Base-by-base conservation (phyloP, 2,329 filamentous ascomycete genomes). In the Zymoseptoria crescenta region DNA sequence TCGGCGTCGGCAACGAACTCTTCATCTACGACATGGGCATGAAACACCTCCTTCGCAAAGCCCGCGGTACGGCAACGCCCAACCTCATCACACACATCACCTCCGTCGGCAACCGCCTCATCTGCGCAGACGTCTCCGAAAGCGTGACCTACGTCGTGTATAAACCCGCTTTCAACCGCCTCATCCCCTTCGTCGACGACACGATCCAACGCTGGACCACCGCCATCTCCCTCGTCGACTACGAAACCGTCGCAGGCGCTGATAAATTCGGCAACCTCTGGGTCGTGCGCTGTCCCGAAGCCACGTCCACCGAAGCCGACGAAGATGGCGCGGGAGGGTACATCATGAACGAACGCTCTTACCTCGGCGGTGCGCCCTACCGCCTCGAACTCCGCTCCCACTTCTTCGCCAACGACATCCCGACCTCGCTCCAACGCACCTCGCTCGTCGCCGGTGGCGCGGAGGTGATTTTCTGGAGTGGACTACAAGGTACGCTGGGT, bases 231-330 rank as follows among this genome's bases (percentile, higher is more conserved):
- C 96, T 99, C 91, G 87, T 97, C 1, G 94, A 99, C 75, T 99
- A 99, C 74, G 94, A 99, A 73, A 96, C 94, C 1, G 86, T 89
- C 24, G 92, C 91, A 2, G 94, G 93, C 41, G 93, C 93, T 41
- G 94, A 99, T 77, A 97, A 96, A 72, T 99, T 99, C 65, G 95
- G 94, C 61, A 99, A 99, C 69, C 76, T 99, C 16, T 99, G 91
- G 87, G 83, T 99, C 51, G 81, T 99, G 29, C 88, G 94, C 53
- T 94, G 89, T 69, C 91, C 93, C 0, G 80, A 86, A 61, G 94
- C 96, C 73, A 86, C 87, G 7, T 96, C 90, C 45, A 87, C 91
- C 65, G 90, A 95, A 72, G 88, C 91, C 0, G 94, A 99, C 68
- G 94, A 96, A 73, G 90, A 96, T 61, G 90, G 90, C 52, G 89